Conservation (phyloP, 768 basidiomycete genomes). For the Lentinula guzmanii region DNA sequence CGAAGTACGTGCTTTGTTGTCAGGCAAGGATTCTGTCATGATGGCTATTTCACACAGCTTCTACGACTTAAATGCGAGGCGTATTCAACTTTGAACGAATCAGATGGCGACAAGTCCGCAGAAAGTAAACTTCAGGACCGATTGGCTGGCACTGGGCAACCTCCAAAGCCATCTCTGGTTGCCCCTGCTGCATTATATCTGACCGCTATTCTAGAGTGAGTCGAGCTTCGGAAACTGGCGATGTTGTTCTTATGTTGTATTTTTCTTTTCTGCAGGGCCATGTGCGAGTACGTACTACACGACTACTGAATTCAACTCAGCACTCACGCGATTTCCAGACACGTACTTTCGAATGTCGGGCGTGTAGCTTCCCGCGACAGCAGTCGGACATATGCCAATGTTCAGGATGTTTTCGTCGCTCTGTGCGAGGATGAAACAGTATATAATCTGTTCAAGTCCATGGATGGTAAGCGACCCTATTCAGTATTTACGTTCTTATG, state of each 20-base stretch:
- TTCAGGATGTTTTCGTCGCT: slow-evolving; percentile 80
- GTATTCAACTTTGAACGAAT: slow-evolving; percentile 79
- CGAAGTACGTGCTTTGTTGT: slow-evolving; percentile 45
- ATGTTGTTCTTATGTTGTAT: slow-evolving; percentile 20
- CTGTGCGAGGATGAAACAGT: slow-evolving; percentile 87
- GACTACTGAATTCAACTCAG: slow-evolving; percentile 5
- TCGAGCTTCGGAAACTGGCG: slow-evolving; percentile 17
- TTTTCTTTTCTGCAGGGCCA: slow-evolving; percentile 43
- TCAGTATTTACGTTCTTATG: not conserved
- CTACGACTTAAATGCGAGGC: slow-evolving; percentile 84
- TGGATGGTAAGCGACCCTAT: slow-evolving; percentile 56
- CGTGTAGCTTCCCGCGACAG: slow-evolving; percentile 84
- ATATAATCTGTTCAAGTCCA: slow-evolving; percentile 77
- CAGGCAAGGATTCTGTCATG: slow-evolving; percentile 1
- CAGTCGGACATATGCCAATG: slow-evolving; percentile 65
- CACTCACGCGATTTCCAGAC: slow-evolving; percentile 39
- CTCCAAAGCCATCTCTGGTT: slow-evolving; percentile 52
- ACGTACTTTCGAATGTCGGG: slow-evolving; percentile 78
- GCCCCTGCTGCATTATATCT: slow-evolving; percentile 85
- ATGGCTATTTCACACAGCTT: slow-evolving; percentile 36
- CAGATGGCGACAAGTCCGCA: slow-evolving; percentile 66
- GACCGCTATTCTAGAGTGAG: slow-evolving; percentile 91
- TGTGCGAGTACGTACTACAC: slow-evolving; percentile 71
- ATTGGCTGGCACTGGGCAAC: slow-evolving; percentile 43
- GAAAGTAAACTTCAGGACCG: slow-evolving; percentile 59